Evolutionary conservation across 1,139 yeast genomes (phyloP).

Genomic region (Lodderomyces parapsilosis): DNA sequence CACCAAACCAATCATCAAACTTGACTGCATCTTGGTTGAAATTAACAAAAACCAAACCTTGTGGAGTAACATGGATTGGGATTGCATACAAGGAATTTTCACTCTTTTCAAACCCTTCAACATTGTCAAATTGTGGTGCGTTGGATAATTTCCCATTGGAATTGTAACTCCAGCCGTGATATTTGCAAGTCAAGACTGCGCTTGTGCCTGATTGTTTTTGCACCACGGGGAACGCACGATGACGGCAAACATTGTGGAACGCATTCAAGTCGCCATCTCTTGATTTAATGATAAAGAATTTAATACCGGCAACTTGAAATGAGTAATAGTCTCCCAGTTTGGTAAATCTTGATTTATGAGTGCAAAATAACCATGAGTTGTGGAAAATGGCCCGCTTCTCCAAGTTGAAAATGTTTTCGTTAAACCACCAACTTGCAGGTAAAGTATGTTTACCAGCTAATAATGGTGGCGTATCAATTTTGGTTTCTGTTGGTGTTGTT

Average conservation of each 20-base stretch:
- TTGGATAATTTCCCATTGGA: constrained; percentile 56
- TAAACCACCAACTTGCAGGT: constrained; percentile 68
- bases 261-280: constrained; percentile 53
- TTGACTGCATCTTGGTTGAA: constrained; percentile 39
- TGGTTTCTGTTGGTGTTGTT: constrained; percentile 1
- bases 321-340: constrained; percentile 58
- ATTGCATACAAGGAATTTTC: constrained; percentile 57
- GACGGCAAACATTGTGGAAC: constrained; percentile 64
- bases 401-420: constrained; percentile 54
- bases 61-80: constrained; percentile 52
- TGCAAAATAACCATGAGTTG: constrained; percentile 55
- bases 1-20: constrained; percentile 52
- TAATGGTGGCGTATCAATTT: constrained; percentile 11
- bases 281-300: constrained; percentile 55
- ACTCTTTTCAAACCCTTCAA: constrained; percentile 55
- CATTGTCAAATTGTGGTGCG: constrained; percentile 58
- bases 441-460: constrained; percentile 55
- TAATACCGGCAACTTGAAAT: constrained; percentile 51
- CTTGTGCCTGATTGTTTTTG: constrained; percentile 59
- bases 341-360: constrained; percentile 48
- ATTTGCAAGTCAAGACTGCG: constrained; percentile 55
- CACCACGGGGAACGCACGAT: constrained; percentile 61
- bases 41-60: constrained; percentile 57
- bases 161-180: constrained; percentile 67
- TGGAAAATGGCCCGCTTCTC: constrained; percentile 58